A percentile compares a stretch with the other conserved stretches of the same genome.
These are phyloP conservation scores for Sanghuangporus baumii DNA, from an alignment of 1,284 basidiomycete genomes.

Conservation along the genomic window DNA sequence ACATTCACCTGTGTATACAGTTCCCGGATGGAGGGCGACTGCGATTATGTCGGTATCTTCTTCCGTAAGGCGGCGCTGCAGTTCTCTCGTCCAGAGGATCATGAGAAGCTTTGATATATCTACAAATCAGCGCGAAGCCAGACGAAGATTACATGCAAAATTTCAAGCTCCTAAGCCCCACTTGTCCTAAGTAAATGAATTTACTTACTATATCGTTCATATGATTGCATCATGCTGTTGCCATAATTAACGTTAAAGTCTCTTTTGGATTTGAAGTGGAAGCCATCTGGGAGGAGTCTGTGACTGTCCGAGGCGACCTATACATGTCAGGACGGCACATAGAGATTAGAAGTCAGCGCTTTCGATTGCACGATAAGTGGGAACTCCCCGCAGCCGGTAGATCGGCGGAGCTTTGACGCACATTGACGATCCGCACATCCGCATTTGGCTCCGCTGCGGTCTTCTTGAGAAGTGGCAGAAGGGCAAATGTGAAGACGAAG, in stretches of 20 bases:
- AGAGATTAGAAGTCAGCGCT: no score
- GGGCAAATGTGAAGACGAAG: conserved; percentile 27
- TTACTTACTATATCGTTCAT: conserved; percentile 13
- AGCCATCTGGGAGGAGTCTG: neutral
- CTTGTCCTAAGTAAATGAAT: neutral
- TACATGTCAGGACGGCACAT: neutral
- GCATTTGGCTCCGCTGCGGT: conserved; percentile 23
- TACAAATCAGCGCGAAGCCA: neutral
- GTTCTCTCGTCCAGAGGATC: conserved; percentile 21
- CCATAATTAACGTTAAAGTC: conserved; percentile 14
- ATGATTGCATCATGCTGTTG: neutral
- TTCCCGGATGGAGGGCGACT: conserved; percentile 20
- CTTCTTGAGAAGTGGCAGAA: conserved; percentile 27
- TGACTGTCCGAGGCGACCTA: conserved; percentile 7
- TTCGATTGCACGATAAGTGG: no score
- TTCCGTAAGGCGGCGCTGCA: conserved; percentile 17
- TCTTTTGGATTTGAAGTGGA: conserved; percentile 10
- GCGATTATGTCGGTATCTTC: conserved; percentile 16
- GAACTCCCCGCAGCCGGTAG: no score
- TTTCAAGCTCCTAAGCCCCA: no score
- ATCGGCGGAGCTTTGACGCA: conserved; percentile 13
- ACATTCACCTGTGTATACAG: conserved; percentile 23
- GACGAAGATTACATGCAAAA: neutral
- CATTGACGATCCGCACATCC: conserved; percentile 31
- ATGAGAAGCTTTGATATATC: conserved; percentile 20